Conservation (phyloP, 2,329 filamentous ascomycete genomes). For the Colletotrichum orbiculare region DNA sequence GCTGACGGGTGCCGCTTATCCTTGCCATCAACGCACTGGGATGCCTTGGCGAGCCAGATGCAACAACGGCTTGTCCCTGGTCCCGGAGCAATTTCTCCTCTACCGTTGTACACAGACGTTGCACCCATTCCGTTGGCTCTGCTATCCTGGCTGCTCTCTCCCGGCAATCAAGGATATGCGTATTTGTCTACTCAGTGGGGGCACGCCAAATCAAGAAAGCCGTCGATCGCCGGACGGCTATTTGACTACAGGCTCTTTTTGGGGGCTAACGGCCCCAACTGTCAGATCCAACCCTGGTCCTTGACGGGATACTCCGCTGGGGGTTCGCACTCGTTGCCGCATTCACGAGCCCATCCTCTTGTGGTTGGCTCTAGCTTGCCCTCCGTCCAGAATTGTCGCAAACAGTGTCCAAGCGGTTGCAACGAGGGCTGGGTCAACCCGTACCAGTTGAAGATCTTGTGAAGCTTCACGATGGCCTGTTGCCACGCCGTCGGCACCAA, state of each 20-base stretch:
- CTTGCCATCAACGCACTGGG: conserved; percentile 2
- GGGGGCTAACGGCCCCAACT: too few species aligned
- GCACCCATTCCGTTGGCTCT: too few species aligned
- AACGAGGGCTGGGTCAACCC: too few species aligned
- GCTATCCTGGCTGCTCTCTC: too few species aligned
- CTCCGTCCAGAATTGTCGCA: too few species aligned
- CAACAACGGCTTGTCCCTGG: background rate
- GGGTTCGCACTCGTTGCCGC: too few species aligned
- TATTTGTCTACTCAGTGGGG: too few species aligned
- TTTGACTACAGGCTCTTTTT: too few species aligned
- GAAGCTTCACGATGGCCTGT: conserved; percentile 3
- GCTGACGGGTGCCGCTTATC: conserved; percentile 1
- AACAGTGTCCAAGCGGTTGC: too few species aligned
- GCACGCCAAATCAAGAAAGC: too few species aligned
- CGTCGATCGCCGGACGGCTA: too few species aligned
- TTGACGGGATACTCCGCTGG: background rate
- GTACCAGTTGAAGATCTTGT: background rate
- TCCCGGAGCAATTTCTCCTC: conserved; percentile 20
- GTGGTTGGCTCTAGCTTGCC: background rate
- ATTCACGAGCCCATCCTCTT: background rate
- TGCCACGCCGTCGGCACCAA: conserved; percentile 26
- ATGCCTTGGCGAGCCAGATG: conserved; percentile 8
- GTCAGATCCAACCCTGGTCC: background rate
- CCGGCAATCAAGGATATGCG: too few species aligned
- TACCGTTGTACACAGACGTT: background rate